Evolutionary conservation across 768 basidiomycete genomes (phyloP), one percentile per base, ranked within the genome.

Genomic region (Mycena alexandri): DNA sequence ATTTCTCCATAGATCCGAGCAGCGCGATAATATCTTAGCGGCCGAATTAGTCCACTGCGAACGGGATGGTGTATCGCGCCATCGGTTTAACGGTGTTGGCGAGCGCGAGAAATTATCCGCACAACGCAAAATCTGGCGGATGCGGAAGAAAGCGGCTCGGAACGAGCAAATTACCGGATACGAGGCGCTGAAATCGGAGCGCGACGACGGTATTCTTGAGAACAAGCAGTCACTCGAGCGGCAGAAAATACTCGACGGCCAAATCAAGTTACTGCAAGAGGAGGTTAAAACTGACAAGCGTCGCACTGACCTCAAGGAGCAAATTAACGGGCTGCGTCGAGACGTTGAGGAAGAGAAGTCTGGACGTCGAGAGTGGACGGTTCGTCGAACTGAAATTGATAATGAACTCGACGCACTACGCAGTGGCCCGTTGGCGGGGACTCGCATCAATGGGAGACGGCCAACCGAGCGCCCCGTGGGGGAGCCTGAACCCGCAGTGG

Each of bases 101-200:
- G 56, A 59, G 21, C 67, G 67, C 14, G 67, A 68, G 36, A 63
- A 63, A 29, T 22, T 57, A 8, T 9, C 61, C 3, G 67, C 53
- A 0, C 67, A 68, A n/a, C 67, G 67, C n/a, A 21, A 50, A n/a
- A 17, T 29, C 25, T 34, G 62, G 67, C n/a, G 17, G 8, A 48
- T 56, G 17, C 29, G 46, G 7, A 58, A 58, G 25, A 14, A 61
- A 0, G 25, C 16, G 3, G 22, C 29, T 3, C 67, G 62, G 1
- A 63, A 64, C 38, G 24, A 53, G 5, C 56, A 68, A 8, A 12
- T 68, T 3, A 53, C 44, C 10, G 36, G 24, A 19, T 68, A 54
- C 47, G 61, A 63, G 22, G 42, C 17, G 2, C 50, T 68, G 36
- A 36, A 58, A 10, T 7, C n/a, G 0, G 67, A 68, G 44, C 51